Conservation (phyloP, 371 early-diverging fungal species). For the Circinella minor region DNA sequence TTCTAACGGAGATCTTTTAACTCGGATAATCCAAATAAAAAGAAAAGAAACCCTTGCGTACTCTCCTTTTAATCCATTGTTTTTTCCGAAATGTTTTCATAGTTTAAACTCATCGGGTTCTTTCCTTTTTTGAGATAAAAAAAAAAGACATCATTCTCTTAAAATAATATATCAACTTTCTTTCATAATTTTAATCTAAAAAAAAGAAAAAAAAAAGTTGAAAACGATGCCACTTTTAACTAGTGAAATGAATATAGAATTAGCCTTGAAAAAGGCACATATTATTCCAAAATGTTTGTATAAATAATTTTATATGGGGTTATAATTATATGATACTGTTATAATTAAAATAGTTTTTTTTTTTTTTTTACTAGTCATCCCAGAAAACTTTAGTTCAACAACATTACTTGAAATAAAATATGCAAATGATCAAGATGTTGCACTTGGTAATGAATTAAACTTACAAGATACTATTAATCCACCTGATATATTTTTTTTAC, state of each 20-base stretch:
- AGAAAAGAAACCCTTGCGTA: background rate
- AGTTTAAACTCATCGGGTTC: too few species aligned
- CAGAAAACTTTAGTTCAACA: conserved; percentile 36
- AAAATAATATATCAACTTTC: background rate
- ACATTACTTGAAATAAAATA: conserved; percentile 49
- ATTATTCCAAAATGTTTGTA: conserved; percentile 48
- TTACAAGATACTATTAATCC: conserved; percentile 37
- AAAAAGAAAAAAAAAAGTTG: too few species aligned
- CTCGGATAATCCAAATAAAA: background rate
- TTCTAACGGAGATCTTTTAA: too few species aligned
- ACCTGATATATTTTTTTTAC: conserved; percentile 49
- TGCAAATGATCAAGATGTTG: conserved; percentile 46
- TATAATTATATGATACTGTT: too few species aligned
- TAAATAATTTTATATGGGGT: background rate
- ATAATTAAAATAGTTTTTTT: background rate
- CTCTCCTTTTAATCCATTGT: background rate
- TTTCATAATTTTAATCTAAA: background rate
- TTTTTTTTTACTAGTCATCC: conserved; percentile 23
- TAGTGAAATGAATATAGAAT: conserved; percentile 40
- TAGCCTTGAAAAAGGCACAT: conserved; percentile 49
- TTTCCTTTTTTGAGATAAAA: too few species aligned
- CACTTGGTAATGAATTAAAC: conserved; percentile 52
- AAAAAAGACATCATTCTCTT: too few species aligned
- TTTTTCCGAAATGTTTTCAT: too few species aligned
- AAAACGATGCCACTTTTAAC: conserved; percentile 55